Base-by-base conservation (phyloP, 805 yeast genomes). In the Diddensiella transvaalensis region DNA sequence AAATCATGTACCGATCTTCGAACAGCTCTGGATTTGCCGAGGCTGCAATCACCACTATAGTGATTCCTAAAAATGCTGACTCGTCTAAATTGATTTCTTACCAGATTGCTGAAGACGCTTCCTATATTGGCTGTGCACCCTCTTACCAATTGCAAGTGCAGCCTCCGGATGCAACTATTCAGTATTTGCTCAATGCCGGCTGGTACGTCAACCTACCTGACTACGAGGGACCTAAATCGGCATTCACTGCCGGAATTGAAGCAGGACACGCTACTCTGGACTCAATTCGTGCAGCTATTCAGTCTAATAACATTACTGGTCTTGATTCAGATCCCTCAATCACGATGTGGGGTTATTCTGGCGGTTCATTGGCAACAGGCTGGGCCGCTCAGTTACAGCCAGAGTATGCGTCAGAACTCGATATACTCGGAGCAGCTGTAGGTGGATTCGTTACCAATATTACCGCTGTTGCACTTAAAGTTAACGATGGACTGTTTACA, bases 271-370 rank as follows among this genome's bases (percentile, higher is more conserved):
- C 58, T 10, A 54, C 55, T 17, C 50, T 61, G n/a, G 63, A 61
- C 47, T 60, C 62, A 2, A 35, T 61, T 13, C 47, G 57, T 8
- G 65, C 64, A 1, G 57, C 40, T 23, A 49, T 56, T 40, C 33
- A 42, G 22, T 48, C 56, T 13, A 33, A 35, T 22, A 35, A 45
- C 36, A 21, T 45, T 41, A 49, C 55, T 17, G 79, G 78, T 56
- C 74, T 72, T 17, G 22, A 32, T 17, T 23, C 44, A 8, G 51
- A 53, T 24, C 44, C 52, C 21, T 35, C 22, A 33, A 86, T 86
- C 59, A 96, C 95, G 13, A 86, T 87, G 35, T 93, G 95, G 91
- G 75, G 95, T 8, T 82, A 82, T 60, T 79, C 79, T 49, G 88
- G 83, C 53, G 75, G 79, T 57, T 81, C 77, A 64, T 80, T 91